These are phyloP conservation scores for Mycosphaerella arachidis DNA, from an alignment of 2,329 filamentous ascomycete genomes.

Conservation along the genomic window DNA sequence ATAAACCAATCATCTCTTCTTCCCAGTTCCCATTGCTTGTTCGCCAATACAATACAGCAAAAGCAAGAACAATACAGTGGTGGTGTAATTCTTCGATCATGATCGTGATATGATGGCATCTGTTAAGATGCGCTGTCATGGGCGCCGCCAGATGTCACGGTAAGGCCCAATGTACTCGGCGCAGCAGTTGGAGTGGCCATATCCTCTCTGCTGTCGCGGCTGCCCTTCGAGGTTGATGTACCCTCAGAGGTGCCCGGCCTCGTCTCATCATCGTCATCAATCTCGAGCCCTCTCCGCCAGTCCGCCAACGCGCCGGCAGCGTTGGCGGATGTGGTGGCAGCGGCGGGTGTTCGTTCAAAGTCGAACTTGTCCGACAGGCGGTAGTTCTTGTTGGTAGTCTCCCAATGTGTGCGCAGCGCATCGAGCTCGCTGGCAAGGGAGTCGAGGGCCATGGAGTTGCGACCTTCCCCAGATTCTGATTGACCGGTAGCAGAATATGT, in stretches of 20 bases:
- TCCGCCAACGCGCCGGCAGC: slow-evolving; percentile 62
- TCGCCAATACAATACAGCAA: background rate
- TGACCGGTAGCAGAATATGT: slow-evolving; percentile 41
- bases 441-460: slow-evolving; percentile 57
- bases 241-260: slow-evolving; percentile 10
- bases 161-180: background rate
- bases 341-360: slow-evolving; percentile 44
- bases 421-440: slow-evolving; percentile 90
- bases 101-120: background rate
- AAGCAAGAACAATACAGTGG: background rate
- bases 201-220: slow-evolving; percentile 1
- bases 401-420: slow-evolving; percentile 85
- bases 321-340: slow-evolving; percentile 6
- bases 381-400: slow-evolving; percentile 92
- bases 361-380: slow-evolving; percentile 88
- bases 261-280: slow-evolving; percentile 26
- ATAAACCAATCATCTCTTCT: no score
- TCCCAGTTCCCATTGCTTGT: background rate
- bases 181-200: slow-evolving; percentile 10
- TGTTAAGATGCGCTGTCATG: background rate
- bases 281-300: slow-evolving; percentile 74
- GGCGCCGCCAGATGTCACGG: background rate
- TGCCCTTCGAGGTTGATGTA: background rate
- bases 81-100: background rate
- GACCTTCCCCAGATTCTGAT: slow-evolving; percentile 17